A percentile compares a stretch with the other conserved stretches of the same genome.
phyloP scores from a whole-genome alignment of 768 basidiomycete species.

The Mycena floridula region DNA sequence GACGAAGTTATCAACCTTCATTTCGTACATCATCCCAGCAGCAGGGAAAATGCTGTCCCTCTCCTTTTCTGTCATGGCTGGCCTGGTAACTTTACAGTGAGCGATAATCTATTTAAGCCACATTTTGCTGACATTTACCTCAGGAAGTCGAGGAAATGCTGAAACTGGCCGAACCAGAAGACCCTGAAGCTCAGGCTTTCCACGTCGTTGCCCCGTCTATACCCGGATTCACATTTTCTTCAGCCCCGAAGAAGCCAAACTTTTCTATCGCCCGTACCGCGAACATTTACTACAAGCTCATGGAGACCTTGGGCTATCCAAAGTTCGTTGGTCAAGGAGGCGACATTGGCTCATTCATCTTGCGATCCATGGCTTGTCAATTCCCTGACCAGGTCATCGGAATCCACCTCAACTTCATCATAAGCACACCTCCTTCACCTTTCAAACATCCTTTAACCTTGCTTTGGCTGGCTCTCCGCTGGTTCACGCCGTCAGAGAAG shows the following conservation, averaged over 20 bases:
- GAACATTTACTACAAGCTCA: conserved; percentile 25
- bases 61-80: conserved; percentile 55
- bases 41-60: conserved; percentile 34
- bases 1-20: conserved; percentile 43
- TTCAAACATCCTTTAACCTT: conserved; percentile 16
- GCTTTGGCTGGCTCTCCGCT: conserved; percentile 20
- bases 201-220: conserved; percentile 26
- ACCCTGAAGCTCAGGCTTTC: conserved; percentile 24
- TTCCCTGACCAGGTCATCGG: conserved; percentile 20
- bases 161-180: conserved; percentile 19
- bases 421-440: conserved; percentile 17
- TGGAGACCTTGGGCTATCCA: conserved; percentile 24
- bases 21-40: conserved; percentile 45
- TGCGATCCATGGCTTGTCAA: conserved; percentile 19
- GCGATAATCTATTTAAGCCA: too few species aligned
- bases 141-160: conserved; percentile 23
- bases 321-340: conserved; percentile 26
- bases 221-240: conserved; percentile 28
- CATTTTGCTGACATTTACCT: not conserved
- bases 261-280: conserved; percentile 19
- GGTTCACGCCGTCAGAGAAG: conserved; percentile 26
- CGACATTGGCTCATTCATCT: conserved; percentile 26
- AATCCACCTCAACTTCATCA: conserved; percentile 23
- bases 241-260: conserved; percentile 17
- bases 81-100: conserved; percentile 25